Percentiles rank a stretch among this genome's conserved stretches.
These are phyloP conservation scores for Suillus subluteus DNA, from an alignment of 768 basidiomycete genomes.

Conservation along the genomic window DNA sequence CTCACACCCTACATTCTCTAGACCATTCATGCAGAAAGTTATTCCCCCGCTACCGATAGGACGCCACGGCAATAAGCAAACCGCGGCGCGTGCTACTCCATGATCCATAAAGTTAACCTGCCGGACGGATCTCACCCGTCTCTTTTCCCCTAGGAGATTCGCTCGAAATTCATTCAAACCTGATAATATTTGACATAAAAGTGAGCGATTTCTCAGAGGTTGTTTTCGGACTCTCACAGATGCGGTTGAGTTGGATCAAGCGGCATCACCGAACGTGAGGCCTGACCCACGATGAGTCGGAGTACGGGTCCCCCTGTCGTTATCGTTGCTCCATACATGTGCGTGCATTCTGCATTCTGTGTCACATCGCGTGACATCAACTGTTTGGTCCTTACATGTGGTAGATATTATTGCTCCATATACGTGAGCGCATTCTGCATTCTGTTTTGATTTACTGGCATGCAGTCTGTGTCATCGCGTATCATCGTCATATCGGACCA, in stretches of 20 bases:
- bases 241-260: background rate
- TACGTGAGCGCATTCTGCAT: background rate
- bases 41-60: background rate
- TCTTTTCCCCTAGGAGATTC: background rate
- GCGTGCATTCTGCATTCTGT: background rate
- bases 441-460: background rate
- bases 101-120: background rate
- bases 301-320: background rate
- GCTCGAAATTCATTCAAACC: background rate
- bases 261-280: background rate
- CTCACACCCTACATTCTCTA: background rate
- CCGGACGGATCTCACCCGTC: slow-evolving; percentile 5
- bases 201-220: background rate
- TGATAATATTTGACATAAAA: background rate
- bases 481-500: background rate
- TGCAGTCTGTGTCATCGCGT: background rate
- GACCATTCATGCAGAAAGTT: background rate
- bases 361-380: background rate
- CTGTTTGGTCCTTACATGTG: background rate
- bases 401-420: background rate
- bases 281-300: background rate
- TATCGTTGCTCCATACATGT: slow-evolving; percentile 1
- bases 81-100: background rate
- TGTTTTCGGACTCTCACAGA: background rate
- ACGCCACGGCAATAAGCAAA: background rate